Conservation (phyloP, 2,329 filamentous ascomycete species). For the Simplicillium sp. region DNA sequence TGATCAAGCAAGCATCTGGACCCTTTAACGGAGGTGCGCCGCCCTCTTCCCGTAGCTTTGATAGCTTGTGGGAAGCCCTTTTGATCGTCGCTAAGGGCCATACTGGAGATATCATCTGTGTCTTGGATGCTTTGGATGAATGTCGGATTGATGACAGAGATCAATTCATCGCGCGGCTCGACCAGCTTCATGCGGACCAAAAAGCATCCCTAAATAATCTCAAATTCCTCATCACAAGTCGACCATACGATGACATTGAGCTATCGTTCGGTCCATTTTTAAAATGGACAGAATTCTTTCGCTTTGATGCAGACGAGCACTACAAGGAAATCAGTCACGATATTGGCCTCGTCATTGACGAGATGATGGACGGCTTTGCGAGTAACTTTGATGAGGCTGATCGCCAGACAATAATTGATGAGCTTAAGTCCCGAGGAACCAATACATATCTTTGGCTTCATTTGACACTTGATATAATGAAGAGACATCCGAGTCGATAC, state of each 20-base stretch:
- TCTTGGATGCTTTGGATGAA: slow-evolving; percentile 3
- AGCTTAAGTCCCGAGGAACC: slow-evolving; percentile 18
- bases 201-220: neutral
- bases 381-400: slow-evolving; percentile 5
- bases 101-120: slow-evolving; percentile 1
- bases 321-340: slow-evolving; percentile 1
- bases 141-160: neutral
- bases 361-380: too few species aligned
- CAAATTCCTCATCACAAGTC: slow-evolving; percentile 2
- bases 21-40: neutral
- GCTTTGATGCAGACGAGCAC: neutral
- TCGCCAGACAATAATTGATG: slow-evolving; percentile 10
- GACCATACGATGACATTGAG: slow-evolving; percentile 1
- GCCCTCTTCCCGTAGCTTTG: neutral
- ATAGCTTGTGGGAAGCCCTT: neutral
- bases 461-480: slow-evolving; percentile 21
- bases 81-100: neutral
- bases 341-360: slow-evolving; percentile 1
- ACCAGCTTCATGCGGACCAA: neutral
- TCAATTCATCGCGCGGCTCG: neutral
- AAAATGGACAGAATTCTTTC: neutral
- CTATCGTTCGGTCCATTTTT: neutral
- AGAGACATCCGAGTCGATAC: slow-evolving; percentile 8
- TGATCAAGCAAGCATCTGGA: neutral
- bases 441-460: slow-evolving; percentile 30